Percentiles rank a stretch among this genome's conserved stretches.
Evolutionary conservation across 2,329 filamentous ascomycete genomes (phyloP).

Genomic region (Apiospora marii): DNA sequence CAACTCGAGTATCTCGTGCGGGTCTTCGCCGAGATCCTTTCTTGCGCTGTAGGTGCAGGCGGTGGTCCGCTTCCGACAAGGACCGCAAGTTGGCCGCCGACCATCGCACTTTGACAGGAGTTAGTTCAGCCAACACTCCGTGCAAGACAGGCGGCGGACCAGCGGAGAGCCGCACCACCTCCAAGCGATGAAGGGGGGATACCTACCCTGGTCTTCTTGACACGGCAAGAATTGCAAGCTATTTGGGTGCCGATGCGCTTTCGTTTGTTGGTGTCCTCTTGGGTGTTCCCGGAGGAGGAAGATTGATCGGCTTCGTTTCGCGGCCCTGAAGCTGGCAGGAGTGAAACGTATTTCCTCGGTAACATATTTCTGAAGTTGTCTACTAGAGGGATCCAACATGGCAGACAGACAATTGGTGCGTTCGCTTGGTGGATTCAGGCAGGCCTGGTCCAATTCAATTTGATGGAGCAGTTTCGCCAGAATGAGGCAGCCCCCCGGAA

Average conservation of each 20-base stretch:
- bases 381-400: background rate
- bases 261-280: constrained; percentile 23
- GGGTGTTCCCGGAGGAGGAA: constrained; percentile 9
- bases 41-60: constrained; percentile 7
- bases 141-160: background rate
- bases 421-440: background rate
- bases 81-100: constrained; percentile 17
- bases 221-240: constrained; percentile 22
- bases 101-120: constrained; percentile 14
- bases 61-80: constrained; percentile 17
- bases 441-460: constrained; percentile 17
- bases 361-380: constrained; percentile 14
- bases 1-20: constrained; percentile 16
- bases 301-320: constrained; percentile 7
- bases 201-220: constrained; percentile 22
- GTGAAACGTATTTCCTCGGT: constrained; percentile 18
- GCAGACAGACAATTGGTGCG: background rate
- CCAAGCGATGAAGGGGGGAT: background rate
- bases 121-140: background rate
- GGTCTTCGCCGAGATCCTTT: constrained; percentile 11
- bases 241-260: constrained; percentile 23
- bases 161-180: background rate
- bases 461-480: constrained; percentile 14
- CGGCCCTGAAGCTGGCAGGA: constrained; percentile 20
- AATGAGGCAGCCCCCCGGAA: background rate